These are phyloP conservation scores for Yarrowia sp. DNA, from an alignment of 805 yeast genomes.

Conservation along the genomic window DNA sequence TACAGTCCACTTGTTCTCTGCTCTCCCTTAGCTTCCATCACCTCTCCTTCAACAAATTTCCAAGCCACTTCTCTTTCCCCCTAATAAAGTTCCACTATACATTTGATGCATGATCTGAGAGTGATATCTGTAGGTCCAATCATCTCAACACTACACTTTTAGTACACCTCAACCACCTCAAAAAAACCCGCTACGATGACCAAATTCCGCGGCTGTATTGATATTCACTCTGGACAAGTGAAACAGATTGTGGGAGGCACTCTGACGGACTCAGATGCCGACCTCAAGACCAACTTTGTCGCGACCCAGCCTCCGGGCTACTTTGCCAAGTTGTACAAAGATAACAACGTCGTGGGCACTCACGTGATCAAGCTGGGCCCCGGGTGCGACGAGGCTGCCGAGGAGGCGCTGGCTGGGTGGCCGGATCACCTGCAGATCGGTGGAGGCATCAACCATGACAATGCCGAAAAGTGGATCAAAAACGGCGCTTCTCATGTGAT, in stretches of 20 bases:
- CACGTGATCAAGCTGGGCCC: slow-evolving; percentile 94
- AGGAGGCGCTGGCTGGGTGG: slow-evolving; percentile 75
- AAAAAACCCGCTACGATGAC: slow-evolving; percentile 62
- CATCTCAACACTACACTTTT: no score
- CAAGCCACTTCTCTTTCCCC: no score
- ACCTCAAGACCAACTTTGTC: slow-evolving; percentile 75
- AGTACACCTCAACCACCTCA: no score
- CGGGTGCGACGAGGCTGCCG: slow-evolving; percentile 83
- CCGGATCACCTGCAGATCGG: slow-evolving; percentile 82
- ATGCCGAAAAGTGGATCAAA: slow-evolving; percentile 81
- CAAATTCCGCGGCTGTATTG: slow-evolving; percentile 90
- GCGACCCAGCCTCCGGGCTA: slow-evolving; percentile 74
- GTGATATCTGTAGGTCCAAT: neutral
- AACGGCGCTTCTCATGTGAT: slow-evolving; percentile 84
- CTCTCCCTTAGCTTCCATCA: no score
- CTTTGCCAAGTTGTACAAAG: slow-evolving; percentile 73
- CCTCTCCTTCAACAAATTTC: no score
- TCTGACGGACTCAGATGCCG: slow-evolving; percentile 56
- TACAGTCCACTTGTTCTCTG: no score
- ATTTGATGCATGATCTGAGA: slow-evolving; percentile 11
- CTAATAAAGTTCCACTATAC: no score
- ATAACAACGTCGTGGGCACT: slow-evolving; percentile 69
- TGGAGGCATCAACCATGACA: slow-evolving; percentile 82
- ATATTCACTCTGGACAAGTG: slow-evolving; percentile 92
- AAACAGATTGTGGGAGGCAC: slow-evolving; percentile 98